Percentiles rank a stretch among this genome's conserved stretches.
phyloP scores from a whole-genome alignment of 139 green algal genomes.

The Deuterostichococcus epilithicus region DNA sequence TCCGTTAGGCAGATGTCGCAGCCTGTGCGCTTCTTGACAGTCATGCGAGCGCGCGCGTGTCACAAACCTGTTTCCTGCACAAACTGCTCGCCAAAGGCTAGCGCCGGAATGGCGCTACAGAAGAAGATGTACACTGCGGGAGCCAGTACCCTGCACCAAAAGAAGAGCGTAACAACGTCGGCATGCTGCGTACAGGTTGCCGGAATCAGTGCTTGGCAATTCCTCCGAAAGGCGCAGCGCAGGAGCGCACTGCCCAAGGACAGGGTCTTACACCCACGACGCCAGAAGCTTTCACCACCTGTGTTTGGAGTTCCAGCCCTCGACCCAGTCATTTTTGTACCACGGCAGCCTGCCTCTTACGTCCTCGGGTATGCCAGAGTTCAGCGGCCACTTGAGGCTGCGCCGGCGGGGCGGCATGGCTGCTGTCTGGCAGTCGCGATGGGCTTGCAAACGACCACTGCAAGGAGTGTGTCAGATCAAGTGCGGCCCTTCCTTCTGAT shows the following conservation, averaged over 20 bases:
- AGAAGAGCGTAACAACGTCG: background rate
- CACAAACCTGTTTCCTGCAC: conserved; percentile 40
- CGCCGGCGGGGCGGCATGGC: too few relatives aligned
- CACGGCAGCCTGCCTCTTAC: conserved; percentile 18
- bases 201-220: background rate
- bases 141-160: conserved; percentile 65
- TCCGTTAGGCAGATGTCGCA: too few relatives aligned
- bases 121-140: conserved; percentile 83
- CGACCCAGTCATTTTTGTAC: conserved; percentile 52
- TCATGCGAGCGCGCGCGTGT: background rate
- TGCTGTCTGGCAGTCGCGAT: too few relatives aligned
- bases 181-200: background rate
- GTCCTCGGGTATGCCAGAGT: conserved; percentile 31
- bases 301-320: conserved; percentile 36
- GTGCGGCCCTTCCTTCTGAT: too few relatives aligned
- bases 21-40: too few relatives aligned
- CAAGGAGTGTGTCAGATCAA: too few relatives aligned
- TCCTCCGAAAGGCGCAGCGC: background rate
- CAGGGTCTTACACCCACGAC: background rate
- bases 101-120: conserved; percentile 71
- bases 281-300: conserved; percentile 17
- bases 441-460: too few relatives aligned
- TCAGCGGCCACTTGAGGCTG: background rate
- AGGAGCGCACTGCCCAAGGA: background rate
- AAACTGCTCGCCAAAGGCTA: conserved; percentile 86